phyloP scores from a whole-genome alignment of 805 yeast species.

The Kodamaea neixiangensis region DNA sequence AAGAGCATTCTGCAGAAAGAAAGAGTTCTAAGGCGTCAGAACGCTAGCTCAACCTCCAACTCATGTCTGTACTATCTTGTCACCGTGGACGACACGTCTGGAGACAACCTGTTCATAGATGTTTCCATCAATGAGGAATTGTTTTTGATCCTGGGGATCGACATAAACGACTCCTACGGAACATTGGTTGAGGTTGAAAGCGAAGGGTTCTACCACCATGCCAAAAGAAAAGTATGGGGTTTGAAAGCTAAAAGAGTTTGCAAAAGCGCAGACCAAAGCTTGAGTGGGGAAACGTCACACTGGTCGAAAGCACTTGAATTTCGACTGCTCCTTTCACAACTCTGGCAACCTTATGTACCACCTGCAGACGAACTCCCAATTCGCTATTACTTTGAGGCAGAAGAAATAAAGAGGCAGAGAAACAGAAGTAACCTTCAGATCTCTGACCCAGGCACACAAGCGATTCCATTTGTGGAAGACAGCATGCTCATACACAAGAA shows the following conservation, averaged over 20 bases:
- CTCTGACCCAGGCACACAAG: background rate
- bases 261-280: slow-evolving; percentile 6
- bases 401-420: background rate
- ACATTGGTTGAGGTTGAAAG: slow-evolving; percentile 29
- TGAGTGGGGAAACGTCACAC: slow-evolving; percentile 27
- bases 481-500: slow-evolving; percentile 1
- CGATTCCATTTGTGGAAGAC: background rate
- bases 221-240: slow-evolving; percentile 1
- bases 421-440: background rate
- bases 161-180: slow-evolving; percentile 22
- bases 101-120: slow-evolving; percentile 26
- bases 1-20: slow-evolving; percentile 17
- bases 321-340: slow-evolving; percentile 20
- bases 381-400: slow-evolving; percentile 1
- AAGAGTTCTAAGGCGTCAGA: background rate
- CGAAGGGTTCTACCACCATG: slow-evolving; percentile 7
- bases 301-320: slow-evolving; percentile 30
- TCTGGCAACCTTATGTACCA: slow-evolving; percentile 28
- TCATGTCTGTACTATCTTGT: slow-evolving; percentile 20
- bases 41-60: slow-evolving; percentile 2
- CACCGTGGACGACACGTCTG: slow-evolving; percentile 38
- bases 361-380: slow-evolving; percentile 2
- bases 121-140: slow-evolving; percentile 19
- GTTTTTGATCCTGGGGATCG: slow-evolving; percentile 18
- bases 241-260: background rate